These are phyloP conservation scores for Kurtzmaniella quercitrusa DNA, from an alignment of 1,139 yeast species.

Conservation along the genomic window DNA sequence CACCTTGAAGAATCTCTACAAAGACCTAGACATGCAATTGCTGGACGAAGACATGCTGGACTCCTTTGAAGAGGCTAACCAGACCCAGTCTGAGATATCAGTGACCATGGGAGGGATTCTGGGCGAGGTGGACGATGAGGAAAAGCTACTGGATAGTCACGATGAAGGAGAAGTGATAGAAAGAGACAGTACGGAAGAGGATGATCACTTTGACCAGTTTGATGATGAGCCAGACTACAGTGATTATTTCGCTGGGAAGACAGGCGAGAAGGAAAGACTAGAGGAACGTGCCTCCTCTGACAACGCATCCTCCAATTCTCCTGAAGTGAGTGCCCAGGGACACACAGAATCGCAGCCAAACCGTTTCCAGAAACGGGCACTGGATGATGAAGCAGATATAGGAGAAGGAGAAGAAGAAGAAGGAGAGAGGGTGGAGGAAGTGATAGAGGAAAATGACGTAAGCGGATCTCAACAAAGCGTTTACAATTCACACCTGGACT, in stretches of 20 bases:
- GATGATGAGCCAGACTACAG: constrained; percentile 5
- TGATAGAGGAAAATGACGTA: background rate
- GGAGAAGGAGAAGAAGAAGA: constrained; percentile 7
- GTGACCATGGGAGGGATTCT: background rate
- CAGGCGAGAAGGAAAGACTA: constrained; percentile 1
- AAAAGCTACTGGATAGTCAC: no score
- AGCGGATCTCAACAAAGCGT: no score
- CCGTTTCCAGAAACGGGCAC: background rate
- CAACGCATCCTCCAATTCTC: background rate
- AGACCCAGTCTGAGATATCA: background rate
- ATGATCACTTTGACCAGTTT: constrained; percentile 2
- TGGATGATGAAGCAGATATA: constrained; percentile 2
- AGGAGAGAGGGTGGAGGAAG: constrained; percentile 4
- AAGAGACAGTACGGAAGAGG: constrained; percentile 1
- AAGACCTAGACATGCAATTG: background rate
- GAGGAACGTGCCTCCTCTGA: constrained; percentile 5
- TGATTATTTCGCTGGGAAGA: constrained; percentile 1
- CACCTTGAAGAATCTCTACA: background rate
- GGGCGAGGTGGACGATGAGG: constrained; percentile 8
- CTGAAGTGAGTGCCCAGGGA: no score
- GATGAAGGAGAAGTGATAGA: no score
- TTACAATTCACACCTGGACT: no score
- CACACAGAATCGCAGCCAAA: no score
- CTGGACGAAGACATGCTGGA: background rate
- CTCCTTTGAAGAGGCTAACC: background rate